Evolutionary conservation across 2,329 filamentous ascomycete species (phyloP).

Genomic region (Ascosphaera acerosa): DNA sequence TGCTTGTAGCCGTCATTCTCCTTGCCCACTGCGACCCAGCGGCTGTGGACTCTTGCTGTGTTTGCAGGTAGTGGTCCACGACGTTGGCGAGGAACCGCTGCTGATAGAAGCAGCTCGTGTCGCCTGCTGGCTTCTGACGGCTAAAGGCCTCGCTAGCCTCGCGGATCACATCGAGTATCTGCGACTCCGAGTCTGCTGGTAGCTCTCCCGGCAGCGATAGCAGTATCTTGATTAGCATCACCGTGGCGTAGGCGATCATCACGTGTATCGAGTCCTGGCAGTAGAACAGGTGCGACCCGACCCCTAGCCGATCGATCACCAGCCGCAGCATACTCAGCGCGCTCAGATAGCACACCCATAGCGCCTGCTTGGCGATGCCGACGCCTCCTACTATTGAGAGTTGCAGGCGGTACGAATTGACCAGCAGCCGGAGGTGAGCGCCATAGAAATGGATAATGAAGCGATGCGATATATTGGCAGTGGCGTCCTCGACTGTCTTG

Average conservation of each 20-base stretch:
- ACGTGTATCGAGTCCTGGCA: slow-evolving; percentile 20
- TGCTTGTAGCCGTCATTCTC: neutral
- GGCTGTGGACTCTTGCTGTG: slow-evolving; percentile 3
- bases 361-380: slow-evolving; percentile 6
- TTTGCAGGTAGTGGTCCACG: slow-evolving; percentile 6
- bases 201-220: slow-evolving; percentile 6
- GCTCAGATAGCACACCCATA: slow-evolving; percentile 8
- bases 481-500: slow-evolving; percentile 5
- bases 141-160: slow-evolving; percentile 6
- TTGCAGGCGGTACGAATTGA: slow-evolving; percentile 16
- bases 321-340: slow-evolving; percentile 13
- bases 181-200: slow-evolving; percentile 4
- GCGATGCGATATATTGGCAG: slow-evolving; percentile 10
- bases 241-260: slow-evolving; percentile 19
- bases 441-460: slow-evolving; percentile 19
- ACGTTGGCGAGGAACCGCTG: slow-evolving; percentile 7
- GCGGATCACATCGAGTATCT: slow-evolving; percentile 5
- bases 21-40: neutral
- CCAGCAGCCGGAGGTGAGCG: slow-evolving; percentile 14
- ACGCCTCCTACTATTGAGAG: slow-evolving; percentile 9
- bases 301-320: slow-evolving; percentile 8
- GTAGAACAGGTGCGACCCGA: slow-evolving; percentile 14
- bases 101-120: slow-evolving; percentile 7
- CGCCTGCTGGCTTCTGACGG: slow-evolving; percentile 5
- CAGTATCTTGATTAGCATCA: slow-evolving; percentile 15